Conservation (phyloP, 192 early-diverging fungal genomes). For the Powellomyces hirtus region DNA sequence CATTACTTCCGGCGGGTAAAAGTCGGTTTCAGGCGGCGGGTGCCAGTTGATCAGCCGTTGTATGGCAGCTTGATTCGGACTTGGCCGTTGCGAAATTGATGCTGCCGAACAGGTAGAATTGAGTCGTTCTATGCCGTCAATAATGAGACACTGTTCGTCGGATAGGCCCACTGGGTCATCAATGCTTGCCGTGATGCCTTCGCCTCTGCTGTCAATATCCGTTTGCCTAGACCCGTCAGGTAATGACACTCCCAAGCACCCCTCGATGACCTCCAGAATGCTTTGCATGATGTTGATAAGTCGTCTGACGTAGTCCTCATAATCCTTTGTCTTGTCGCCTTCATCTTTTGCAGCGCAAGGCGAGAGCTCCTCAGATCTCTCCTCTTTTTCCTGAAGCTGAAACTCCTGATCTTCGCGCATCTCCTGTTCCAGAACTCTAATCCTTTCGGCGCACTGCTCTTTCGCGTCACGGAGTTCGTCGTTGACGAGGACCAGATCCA, state of each 20-base stretch:
- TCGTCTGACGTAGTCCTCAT: slow-evolving; percentile 33
- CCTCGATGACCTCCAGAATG: slow-evolving; percentile 34
- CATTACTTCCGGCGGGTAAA: slow-evolving; percentile 37
- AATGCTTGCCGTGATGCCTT: no score
- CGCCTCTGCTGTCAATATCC: neutral
- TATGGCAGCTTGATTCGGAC: neutral
- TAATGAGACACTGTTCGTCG: neutral
- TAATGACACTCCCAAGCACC: slow-evolving; percentile 22
- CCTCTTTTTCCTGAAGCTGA: slow-evolving; percentile 6
- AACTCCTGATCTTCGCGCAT: slow-evolving; percentile 12
- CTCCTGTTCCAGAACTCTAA: slow-evolving; percentile 37
- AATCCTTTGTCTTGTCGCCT: neutral
- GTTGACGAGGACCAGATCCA: slow-evolving; percentile 71
- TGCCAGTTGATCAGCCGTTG: slow-evolving; percentile 26
- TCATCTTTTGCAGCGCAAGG: neutral
- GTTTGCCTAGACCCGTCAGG: slow-evolving; percentile 7
- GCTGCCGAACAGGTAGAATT: neutral
- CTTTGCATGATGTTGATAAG: slow-evolving; percentile 19
- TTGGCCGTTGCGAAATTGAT: neutral
- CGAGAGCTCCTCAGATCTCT: neutral
- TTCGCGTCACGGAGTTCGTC: slow-evolving; percentile 65
- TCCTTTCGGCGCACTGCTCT: slow-evolving; percentile 39
- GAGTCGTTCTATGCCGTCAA: neutral
- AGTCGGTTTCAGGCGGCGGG: slow-evolving; percentile 35
- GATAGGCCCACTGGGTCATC: neutral